Evolutionary conservation across 192 early-diverging fungal species (phyloP).

Genomic region (Entomortierella lignicola): DNA sequence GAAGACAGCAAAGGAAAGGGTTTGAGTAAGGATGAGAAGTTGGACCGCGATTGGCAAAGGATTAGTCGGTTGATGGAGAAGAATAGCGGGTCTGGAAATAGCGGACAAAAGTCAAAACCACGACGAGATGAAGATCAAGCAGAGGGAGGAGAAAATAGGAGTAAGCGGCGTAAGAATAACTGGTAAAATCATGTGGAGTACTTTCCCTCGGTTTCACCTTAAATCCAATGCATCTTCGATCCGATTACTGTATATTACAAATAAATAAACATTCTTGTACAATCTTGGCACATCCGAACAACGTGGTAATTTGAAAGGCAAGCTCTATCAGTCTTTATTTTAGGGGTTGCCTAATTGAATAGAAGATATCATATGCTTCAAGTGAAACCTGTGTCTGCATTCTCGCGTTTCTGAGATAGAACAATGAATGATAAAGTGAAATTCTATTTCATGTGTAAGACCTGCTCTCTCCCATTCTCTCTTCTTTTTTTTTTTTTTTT

Average conservation of each 20-base stretch:
- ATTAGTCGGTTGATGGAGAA: conserved; percentile 46
- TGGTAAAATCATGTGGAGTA: background rate
- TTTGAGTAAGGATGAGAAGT: conserved; percentile 39
- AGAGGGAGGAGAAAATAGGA: conserved; percentile 21
- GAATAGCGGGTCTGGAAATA: conserved; percentile 23
- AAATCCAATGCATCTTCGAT: too few species aligned
- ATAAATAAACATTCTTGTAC: too few species aligned
- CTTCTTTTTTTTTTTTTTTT: conserved; percentile 7
- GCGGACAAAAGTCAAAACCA: conserved; percentile 28
- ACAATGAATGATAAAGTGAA: background rate
- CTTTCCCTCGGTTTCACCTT: background rate
- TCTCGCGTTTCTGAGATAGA: background rate
- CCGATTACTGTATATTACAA: conserved; percentile 1
- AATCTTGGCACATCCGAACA: too few species aligned
- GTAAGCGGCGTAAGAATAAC: conserved; percentile 46
- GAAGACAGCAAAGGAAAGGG: conserved; percentile 45
- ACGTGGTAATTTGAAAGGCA: too few species aligned
- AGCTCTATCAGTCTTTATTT: too few species aligned
- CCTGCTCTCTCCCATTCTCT: background rate
- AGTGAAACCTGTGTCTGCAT: too few species aligned
- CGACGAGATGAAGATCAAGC: conserved; percentile 13
- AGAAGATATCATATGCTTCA: too few species aligned
- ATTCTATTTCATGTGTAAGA: background rate
- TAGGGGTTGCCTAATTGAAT: too few species aligned
- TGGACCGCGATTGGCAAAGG: conserved; percentile 47